Evolutionary conservation across 768 basidiomycete genomes (phyloP).

Genomic region (Infundibulicybe gibba): DNA sequence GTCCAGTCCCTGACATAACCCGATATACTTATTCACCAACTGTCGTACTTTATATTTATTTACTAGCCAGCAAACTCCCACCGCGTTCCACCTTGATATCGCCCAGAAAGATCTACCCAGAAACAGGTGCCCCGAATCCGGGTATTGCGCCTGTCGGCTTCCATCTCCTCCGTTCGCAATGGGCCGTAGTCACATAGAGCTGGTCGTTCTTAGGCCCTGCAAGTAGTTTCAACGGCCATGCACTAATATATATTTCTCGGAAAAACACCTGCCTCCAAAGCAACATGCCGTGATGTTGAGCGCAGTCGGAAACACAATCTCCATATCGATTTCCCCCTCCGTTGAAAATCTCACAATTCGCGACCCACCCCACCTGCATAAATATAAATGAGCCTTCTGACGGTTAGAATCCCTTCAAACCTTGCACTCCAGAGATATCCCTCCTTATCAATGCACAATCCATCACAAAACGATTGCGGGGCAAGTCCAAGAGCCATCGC

Average conservation of each 20-base stretch:
- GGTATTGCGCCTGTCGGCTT: conserved; percentile 41
- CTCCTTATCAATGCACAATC: conserved; percentile 60
- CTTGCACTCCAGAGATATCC: conserved; percentile 66
- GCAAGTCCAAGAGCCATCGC: conserved; percentile 49
- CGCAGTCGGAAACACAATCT: conserved; percentile 58
- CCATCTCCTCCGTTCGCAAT: conserved; percentile 57
- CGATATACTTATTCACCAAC: too few relatives aligned
- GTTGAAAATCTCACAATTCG: conserved; percentile 50
- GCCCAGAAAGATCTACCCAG: conserved; percentile 44
- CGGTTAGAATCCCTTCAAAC: conserved; percentile 17
- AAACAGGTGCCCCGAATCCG: conserved; percentile 56
- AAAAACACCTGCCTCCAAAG: conserved; percentile 51
- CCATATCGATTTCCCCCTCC: conserved; percentile 52
- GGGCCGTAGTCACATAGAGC: conserved; percentile 59
- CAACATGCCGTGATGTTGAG: conserved; percentile 65
- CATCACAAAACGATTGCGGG: conserved; percentile 55
- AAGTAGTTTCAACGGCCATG: background rate
- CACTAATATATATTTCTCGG: background rate
- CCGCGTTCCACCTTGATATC: conserved; percentile 33
- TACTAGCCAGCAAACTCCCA: conserved; percentile 28
- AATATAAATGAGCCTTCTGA: conserved; percentile 6
- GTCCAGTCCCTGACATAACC: background rate
- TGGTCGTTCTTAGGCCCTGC: conserved; percentile 58
- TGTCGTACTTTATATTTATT: too few relatives aligned
- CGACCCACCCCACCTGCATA: conserved; percentile 60